These are phyloP conservation scores for Zancudomyces culisetae DNA, from an alignment of 371 early-diverging fungal species.

Conservation along the genomic window DNA sequence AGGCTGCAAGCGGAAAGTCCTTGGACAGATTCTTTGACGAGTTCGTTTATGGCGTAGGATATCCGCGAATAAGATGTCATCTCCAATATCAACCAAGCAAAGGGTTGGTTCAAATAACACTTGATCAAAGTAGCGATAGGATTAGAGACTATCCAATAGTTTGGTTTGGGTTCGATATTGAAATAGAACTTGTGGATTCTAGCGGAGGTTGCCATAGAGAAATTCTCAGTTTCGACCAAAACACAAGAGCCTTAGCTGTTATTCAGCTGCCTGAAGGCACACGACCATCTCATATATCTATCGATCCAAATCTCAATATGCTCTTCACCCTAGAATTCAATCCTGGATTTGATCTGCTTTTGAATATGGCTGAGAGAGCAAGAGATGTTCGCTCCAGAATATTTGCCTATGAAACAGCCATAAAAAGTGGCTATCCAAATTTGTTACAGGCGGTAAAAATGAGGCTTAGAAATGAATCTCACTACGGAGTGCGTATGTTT, in stretches of 20 bases:
- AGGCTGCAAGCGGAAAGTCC: background rate
- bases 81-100: background rate
- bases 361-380: background rate
- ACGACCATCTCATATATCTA: background rate
- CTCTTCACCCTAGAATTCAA: background rate
- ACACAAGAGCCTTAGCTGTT: background rate
- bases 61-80: conserved; percentile 1
- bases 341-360: background rate
- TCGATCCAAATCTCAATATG: background rate
- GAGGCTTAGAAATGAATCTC: conserved; percentile 1
- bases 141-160: background rate
- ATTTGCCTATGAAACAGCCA: background rate
- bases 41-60: background rate
- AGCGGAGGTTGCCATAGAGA: background rate
- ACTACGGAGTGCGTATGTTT: background rate
- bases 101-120: background rate
- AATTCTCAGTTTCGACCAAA: background rate
- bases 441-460: background rate
- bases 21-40: conserved; percentile 1
- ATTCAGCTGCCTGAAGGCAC: background rate
- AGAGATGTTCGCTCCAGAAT: background rate
- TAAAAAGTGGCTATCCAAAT: background rate
- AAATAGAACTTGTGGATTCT: background rate
- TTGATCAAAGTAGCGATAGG: background rate
- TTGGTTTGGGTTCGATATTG: background rate